phyloP scores from a whole-genome alignment of 2,329 filamentous ascomycete species.

The Didymella arachidicola region DNA sequence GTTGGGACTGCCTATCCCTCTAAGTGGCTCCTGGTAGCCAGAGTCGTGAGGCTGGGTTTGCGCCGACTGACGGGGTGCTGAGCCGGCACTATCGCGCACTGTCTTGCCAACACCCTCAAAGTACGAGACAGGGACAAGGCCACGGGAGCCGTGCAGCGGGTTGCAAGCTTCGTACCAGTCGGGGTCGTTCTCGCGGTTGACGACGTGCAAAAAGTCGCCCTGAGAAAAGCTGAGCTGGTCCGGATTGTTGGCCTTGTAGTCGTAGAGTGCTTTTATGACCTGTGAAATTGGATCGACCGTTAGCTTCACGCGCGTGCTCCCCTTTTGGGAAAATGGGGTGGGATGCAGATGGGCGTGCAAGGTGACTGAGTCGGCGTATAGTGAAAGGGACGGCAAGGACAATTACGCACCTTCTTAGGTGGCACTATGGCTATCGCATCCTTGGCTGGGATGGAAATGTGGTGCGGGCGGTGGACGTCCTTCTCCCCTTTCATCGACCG shows the following conservation, averaged over 20 bases:
- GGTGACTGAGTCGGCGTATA: slow-evolving; percentile 6
- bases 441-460: slow-evolving; percentile 82
- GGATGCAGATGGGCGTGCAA: slow-evolving; percentile 9
- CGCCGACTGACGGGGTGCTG: slow-evolving; percentile 51
- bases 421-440: slow-evolving; percentile 87
- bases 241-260: slow-evolving; percentile 83
- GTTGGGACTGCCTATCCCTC: slow-evolving; percentile 42
- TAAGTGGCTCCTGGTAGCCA: slow-evolving; percentile 73
- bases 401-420: slow-evolving; percentile 79
- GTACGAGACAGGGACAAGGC: slow-evolving; percentile 90
- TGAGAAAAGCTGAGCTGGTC: slow-evolving; percentile 81
- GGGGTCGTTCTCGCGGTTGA: slow-evolving; percentile 89
- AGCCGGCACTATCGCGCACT: slow-evolving; percentile 79
- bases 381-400: slow-evolving; percentile 3
- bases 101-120: slow-evolving; percentile 93
- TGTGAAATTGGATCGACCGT: slow-evolving; percentile 53
- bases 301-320: slow-evolving; percentile 35
- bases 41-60: slow-evolving; percentile 80
- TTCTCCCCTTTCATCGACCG: slow-evolving; percentile 92
- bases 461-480: slow-evolving; percentile 69
- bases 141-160: slow-evolving; percentile 84
- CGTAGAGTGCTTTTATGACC: slow-evolving; percentile 97
- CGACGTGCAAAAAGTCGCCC: slow-evolving; percentile 98
- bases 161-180: slow-evolving; percentile 99
- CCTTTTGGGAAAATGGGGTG: slow-evolving; percentile 26